Evolutionary conservation across 352 stramenopile genomes (phyloP).

Genomic region (Phytophthora constricta): DNA sequence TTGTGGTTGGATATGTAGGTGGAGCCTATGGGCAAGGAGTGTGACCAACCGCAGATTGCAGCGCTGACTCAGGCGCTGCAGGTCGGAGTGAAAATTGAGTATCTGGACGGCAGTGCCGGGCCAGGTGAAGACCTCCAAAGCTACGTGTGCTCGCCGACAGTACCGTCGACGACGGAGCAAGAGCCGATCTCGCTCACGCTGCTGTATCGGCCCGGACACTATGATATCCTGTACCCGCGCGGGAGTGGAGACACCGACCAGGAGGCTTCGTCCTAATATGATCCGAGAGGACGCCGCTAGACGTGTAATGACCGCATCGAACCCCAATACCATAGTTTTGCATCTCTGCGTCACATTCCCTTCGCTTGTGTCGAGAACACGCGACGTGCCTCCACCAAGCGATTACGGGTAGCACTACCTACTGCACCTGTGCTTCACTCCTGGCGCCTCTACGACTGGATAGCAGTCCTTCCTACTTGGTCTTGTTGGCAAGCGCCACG

Average conservation of each 20-base stretch:
- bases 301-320: neutral
- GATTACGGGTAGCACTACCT: neutral
- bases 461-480: slow-evolving; percentile 38
- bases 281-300: slow-evolving; percentile 1
- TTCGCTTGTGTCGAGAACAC: neutral
- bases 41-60: slow-evolving; percentile 92
- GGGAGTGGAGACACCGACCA: slow-evolving; percentile 7
- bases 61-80: slow-evolving; percentile 92
- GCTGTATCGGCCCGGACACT: slow-evolving; percentile 95
- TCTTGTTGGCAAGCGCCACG: slow-evolving; percentile 59
- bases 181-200: slow-evolving; percentile 67
- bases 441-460: slow-evolving; percentile 25
- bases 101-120: slow-evolving; percentile 89
- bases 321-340: slow-evolving; percentile 9
- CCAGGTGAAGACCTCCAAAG: slow-evolving; percentile 58
- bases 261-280: slow-evolving; percentile 6
- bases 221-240: slow-evolving; percentile 93
- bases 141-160: slow-evolving; percentile 61
- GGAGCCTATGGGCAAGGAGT: slow-evolving; percentile 94
- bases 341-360: slow-evolving; percentile 20
- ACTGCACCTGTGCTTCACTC: neutral
- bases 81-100: slow-evolving; percentile 92
- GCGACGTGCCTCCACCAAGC: neutral
- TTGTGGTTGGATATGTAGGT: slow-evolving; percentile 54
- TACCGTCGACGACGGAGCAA: slow-evolving; percentile 16